Base-by-base conservation (phyloP, 768 basidiomycete genomes). In the Pleurotus ostreatus region DNA sequence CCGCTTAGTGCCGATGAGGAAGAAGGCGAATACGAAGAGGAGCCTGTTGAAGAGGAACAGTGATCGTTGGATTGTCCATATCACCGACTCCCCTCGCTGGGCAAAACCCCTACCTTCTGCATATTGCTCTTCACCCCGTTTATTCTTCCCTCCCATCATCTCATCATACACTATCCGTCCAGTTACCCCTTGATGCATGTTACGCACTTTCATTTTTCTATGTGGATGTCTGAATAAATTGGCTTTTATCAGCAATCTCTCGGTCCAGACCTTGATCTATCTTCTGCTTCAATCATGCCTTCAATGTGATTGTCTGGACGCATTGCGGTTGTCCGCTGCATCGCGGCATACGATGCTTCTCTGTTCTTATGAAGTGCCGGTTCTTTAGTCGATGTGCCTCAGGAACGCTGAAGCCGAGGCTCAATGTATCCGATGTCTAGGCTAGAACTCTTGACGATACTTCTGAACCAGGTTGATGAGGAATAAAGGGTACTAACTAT, bases 1-100 rank as follows among this genome's bases (percentile, higher is more conserved):
- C 18, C 43, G 13, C 57, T 49, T 59, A 20, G 41, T 64, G 6
- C 60, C 54, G 86, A 82, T 54, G 92, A 93, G 69, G 92, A 93
- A 69, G 92, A 94, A 68, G 89, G 76, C 60, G 91, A 92, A 68
- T 94, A 92, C 69, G 92, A 93, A 76, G 92, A 93, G 70, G 90
- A 92, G 66, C 72, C 71, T 12, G 70, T 56, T 4, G 87, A 87
- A 55, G 88, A 88, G 56, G 83, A 89, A 58, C 70, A 81, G 70
- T 74, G 70, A 63, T 68, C 12, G n/a, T n/a, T 53, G 55, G 61
- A 55, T 41, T 56, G 30, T 45, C 44, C 16, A 51, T 39, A 55
- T 48, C 61, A 39, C 46, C 55, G 55, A 52, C 54, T 20, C 9
- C 44, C 15, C n/a, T 53, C 53, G 20, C 53, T 25, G 23, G 52